These are phyloP conservation scores for Alternaria sp. DNA, from an alignment of 2,329 filamentous ascomycete species.

Conservation along the genomic window DNA sequence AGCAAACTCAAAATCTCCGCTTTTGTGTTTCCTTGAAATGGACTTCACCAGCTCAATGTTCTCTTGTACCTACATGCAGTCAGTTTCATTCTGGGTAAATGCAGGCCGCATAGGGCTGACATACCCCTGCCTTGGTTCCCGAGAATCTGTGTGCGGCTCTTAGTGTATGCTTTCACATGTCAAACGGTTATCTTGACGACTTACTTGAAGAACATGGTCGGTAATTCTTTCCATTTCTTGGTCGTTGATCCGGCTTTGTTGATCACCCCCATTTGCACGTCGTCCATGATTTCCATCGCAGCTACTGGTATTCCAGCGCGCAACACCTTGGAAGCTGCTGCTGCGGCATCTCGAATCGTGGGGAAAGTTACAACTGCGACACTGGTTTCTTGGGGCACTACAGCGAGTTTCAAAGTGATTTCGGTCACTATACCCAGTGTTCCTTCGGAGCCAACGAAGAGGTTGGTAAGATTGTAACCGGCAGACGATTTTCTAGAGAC, in stretches of 20 bases:
- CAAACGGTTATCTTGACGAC: slow-evolving; percentile 20
- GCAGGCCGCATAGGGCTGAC: slow-evolving; percentile 20
- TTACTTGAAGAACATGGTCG: slow-evolving; percentile 83
- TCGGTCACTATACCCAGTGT: slow-evolving; percentile 84
- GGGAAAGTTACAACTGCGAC: slow-evolving; percentile 84
- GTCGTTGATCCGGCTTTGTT: slow-evolving; percentile 76
- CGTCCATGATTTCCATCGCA: slow-evolving; percentile 87
- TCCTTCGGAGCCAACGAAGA: slow-evolving; percentile 84
- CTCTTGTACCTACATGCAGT: slow-evolving; percentile 67
- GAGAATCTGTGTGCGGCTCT: slow-evolving; percentile 62
- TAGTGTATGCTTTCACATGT: slow-evolving; percentile 27
- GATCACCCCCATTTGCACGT: slow-evolving; percentile 85
- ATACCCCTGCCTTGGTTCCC: slow-evolving; percentile 73
- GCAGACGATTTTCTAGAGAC: slow-evolving; percentile 72
- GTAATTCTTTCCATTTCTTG: slow-evolving; percentile 76
- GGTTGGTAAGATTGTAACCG: slow-evolving; percentile 80
- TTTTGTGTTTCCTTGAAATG: slow-evolving; percentile 70
- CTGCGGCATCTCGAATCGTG: slow-evolving; percentile 76
- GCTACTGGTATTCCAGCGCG: slow-evolving; percentile 76
- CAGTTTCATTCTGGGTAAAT: slow-evolving; percentile 37
- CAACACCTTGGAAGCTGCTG: slow-evolving; percentile 78
- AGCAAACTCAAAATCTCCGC: slow-evolving; percentile 64
- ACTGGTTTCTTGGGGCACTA: slow-evolving; percentile 77
- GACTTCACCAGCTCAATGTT: slow-evolving; percentile 74
- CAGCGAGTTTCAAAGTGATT: slow-evolving; percentile 80